These are phyloP conservation scores for Liriodendron chinense DNA, from an alignment of 164 flowering plant genomes.

Conservation along the genomic window DNA sequence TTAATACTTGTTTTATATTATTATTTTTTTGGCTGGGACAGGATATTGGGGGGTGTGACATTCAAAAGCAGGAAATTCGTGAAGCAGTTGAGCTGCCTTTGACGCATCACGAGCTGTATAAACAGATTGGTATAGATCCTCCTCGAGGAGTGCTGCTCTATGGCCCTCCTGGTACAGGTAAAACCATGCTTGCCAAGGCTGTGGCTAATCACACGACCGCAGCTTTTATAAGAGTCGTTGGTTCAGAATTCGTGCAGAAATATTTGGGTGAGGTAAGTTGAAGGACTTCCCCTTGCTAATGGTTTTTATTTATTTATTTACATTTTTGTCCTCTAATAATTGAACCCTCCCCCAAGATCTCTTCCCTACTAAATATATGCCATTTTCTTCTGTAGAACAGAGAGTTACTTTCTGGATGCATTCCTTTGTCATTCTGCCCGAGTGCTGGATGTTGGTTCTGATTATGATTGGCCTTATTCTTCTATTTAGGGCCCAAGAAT, in stretches of 20 bases:
- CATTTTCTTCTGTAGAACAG: too few species aligned
- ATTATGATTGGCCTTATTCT: not conserved
- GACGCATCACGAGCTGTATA: conserved; percentile 93
- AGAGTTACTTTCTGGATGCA: too few species aligned
- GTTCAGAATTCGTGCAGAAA: conserved; percentile 97
- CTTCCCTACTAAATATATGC: not conserved
- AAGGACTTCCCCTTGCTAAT: not conserved
- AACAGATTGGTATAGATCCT: conserved; percentile 96
- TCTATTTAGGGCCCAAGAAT: conserved; percentile 79
- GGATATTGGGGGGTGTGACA: conserved; percentile 99
- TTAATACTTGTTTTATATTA: not conserved
- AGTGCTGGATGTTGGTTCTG: not conserved
- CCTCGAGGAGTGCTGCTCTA: conserved; percentile 95
- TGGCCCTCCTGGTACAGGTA: conserved; percentile 99
- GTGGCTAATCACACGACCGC: conserved; percentile 94
- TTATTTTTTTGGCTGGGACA: conserved; percentile 15
- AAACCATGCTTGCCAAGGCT: conserved; percentile 98
- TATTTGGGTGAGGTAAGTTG: conserved; percentile 86
- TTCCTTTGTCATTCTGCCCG: not conserved
- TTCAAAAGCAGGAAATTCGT: conserved; percentile 96
- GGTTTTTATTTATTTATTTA: too few species aligned
- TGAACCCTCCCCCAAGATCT: not conserved
- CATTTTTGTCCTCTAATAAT: too few species aligned
- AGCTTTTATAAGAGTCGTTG: conserved; percentile 94
- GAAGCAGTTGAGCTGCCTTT: conserved; percentile 96